Conservation (phyloP, 1,284 basidiomycete species). For the Cutaneotrichosporon sp. region DNA sequence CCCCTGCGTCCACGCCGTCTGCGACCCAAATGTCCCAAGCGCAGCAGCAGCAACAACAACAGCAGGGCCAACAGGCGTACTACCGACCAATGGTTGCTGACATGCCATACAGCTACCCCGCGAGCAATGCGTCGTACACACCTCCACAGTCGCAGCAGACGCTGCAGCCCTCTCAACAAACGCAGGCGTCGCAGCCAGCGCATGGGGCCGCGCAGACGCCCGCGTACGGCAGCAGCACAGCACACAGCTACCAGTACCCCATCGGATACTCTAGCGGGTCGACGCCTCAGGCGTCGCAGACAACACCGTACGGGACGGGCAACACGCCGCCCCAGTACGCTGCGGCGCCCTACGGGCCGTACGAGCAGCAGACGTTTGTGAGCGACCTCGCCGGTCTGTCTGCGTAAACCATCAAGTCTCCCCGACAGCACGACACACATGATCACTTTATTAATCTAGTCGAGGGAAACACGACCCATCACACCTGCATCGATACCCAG, state of each 20-base stretch:
- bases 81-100: conserved; percentile 10
- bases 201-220: neutral
- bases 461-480: neutral
- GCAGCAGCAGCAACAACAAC: conserved; percentile 7
- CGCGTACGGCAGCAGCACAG: neutral
- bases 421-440: too few species aligned
- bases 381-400: conserved; percentile 13
- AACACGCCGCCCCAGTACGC: conserved; percentile 6
- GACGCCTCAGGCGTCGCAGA: neutral
- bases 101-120: conserved; percentile 9
- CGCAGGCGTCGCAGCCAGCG: neutral
- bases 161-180: neutral
- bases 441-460: conserved; percentile 1
- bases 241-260: conserved; percentile 1
- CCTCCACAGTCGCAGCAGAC: conserved; percentile 7
- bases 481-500: too few species aligned
- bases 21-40: neutral
- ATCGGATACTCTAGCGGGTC: neutral
- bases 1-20: neutral
- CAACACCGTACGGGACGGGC: conserved; percentile 1
- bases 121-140: conserved; percentile 3
- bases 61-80: conserved; percentile 11
- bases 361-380: conserved; percentile 11
- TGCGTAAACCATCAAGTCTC: conserved; percentile 4
- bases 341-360: conserved; percentile 5